phyloP scores from a whole-genome alignment of 31 red algal genomes.

The Asparagopsis taxiformis region DNA sequence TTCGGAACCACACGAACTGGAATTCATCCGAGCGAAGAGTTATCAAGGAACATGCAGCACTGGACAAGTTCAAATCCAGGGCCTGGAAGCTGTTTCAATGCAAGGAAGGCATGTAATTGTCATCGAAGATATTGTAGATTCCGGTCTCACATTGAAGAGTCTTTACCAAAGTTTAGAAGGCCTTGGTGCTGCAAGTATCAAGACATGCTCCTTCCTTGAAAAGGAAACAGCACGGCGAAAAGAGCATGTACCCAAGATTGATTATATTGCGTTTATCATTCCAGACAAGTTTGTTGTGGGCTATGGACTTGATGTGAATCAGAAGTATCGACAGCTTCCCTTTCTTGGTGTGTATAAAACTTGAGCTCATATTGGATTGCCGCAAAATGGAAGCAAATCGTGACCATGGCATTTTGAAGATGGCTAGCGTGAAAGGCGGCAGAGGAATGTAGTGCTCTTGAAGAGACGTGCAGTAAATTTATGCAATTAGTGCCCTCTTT shows the following conservation, averaged over 20 bases:
- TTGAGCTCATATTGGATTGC: too few species aligned
- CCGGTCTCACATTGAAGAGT: slow-evolving; percentile 67
- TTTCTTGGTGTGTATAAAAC: slow-evolving; percentile 80
- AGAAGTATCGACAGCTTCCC: slow-evolving; percentile 75
- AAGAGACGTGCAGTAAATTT: too few species aligned
- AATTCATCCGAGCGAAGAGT: slow-evolving; percentile 69
- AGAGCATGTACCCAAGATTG: slow-evolving; percentile 49
- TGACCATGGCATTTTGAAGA: too few species aligned
- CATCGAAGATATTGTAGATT: slow-evolving; percentile 98
- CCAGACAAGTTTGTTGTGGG: slow-evolving; percentile 95
- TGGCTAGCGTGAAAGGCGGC: too few species aligned
- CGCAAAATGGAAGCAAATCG: too few species aligned
- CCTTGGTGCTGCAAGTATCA: slow-evolving; percentile 38
- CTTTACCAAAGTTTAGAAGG: slow-evolving; percentile 35
- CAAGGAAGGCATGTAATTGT: slow-evolving; percentile 71
- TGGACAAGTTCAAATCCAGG: slow-evolving; percentile 56
- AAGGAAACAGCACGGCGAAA: slow-evolving; percentile 57
- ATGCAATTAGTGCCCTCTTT: too few species aligned
- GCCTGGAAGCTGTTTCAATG: slow-evolving; percentile 37
- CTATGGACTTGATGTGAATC: slow-evolving; percentile 86
- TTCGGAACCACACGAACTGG: slow-evolving; percentile 29
- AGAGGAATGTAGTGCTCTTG: too few species aligned
- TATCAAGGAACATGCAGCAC: slow-evolving; percentile 67
- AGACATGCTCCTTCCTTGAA: slow-evolving; percentile 64
- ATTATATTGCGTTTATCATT: slow-evolving; percentile 83